Evolutionary conservation across 352 stramenopile genomes (phyloP).

Genomic region (Achlya hypogyna): DNA sequence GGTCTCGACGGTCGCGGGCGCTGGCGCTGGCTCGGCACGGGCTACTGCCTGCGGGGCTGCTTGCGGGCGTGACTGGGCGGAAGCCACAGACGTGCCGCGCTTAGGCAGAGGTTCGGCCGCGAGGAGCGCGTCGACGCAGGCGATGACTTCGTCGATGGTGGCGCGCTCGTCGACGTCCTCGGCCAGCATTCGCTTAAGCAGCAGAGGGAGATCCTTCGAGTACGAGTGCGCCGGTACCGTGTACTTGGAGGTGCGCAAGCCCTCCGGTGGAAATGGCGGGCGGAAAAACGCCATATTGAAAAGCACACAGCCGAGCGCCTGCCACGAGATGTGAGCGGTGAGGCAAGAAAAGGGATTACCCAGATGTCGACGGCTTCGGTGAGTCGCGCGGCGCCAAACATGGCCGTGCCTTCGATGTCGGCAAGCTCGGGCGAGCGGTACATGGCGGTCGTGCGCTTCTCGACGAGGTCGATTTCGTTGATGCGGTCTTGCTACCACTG

Average conservation of each 20-base stretch:
- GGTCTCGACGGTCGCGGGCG: slow-evolving; percentile 14
- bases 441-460: slow-evolving; percentile 96
- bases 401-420: slow-evolving; percentile 85
- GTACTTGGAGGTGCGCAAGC: slow-evolving; percentile 91
- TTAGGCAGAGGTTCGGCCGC: slow-evolving; percentile 34
- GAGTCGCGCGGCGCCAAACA: slow-evolving; percentile 89
- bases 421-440: slow-evolving; percentile 96
- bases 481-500: slow-evolving; percentile 44
- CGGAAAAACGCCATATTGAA: slow-evolving; percentile 94
- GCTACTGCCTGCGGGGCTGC: neutral
- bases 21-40: neutral
- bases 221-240: slow-evolving; percentile 89
- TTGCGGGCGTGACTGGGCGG: neutral
- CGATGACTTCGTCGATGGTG: slow-evolving; percentile 88
- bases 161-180: slow-evolving; percentile 83
- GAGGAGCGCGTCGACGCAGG: slow-evolving; percentile 72
- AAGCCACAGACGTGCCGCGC: slow-evolving; percentile 24
- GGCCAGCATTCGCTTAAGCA: slow-evolving; percentile 89
- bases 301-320: slow-evolving; percentile 91
- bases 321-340: slow-evolving; percentile 30
- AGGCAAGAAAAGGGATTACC: slow-evolving; percentile 28
- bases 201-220: slow-evolving; percentile 73
- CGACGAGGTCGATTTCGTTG: slow-evolving; percentile 89
- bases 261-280: slow-evolving; percentile 93
- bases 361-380: slow-evolving; percentile 90